A percentile compares a stretch with the other conserved stretches of the same genome.
These are phyloP conservation scores for Hura crepitans DNA, from an alignment of 441 rosid species.

Conservation along the genomic window DNA sequence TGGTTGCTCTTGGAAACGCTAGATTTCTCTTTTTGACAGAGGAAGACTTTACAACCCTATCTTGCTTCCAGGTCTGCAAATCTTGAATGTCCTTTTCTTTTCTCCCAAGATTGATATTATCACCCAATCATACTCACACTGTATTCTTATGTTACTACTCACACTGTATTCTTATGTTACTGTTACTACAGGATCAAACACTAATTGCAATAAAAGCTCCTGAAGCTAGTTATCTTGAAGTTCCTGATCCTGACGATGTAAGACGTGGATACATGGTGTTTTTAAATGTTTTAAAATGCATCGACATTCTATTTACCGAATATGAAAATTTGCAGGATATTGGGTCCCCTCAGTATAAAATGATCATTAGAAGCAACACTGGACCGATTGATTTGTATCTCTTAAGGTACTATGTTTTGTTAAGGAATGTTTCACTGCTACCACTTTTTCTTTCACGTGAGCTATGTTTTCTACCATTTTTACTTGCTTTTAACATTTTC, in stretches of 20 bases:
- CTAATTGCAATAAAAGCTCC: constrained; percentile 79
- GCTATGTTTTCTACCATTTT: neutral
- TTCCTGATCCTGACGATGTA: constrained; percentile 84
- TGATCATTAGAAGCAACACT: constrained; percentile 62
- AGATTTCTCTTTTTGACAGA: constrained; percentile 69
- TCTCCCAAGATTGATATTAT: constrained; percentile 3
- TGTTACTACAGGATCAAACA: constrained; percentile 50
- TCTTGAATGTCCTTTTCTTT: neutral
- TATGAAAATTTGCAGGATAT: constrained; percentile 42
- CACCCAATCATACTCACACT: constrained; percentile 5
- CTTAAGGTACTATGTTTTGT: constrained; percentile 41
- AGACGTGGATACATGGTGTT: constrained; percentile 13
- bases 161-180: constrained; percentile 5
- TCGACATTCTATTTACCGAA: constrained; percentile 12
- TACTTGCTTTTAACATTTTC: neutral
- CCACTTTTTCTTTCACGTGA: neutral
- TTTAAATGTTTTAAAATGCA: constrained; percentile 4
- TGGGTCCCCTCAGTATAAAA: constrained; percentile 50
- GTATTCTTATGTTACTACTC: constrained; percentile 11
- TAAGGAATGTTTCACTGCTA: neutral
- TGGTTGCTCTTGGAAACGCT: constrained; percentile 20
- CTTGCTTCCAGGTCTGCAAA: constrained; percentile 55
- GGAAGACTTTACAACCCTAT: constrained; percentile 58
- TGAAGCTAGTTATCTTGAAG: constrained; percentile 66
- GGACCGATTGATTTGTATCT: constrained; percentile 75